Percentiles rank a stretch among this genome's conserved stretches.
Conservation (phyloP, 192 early-diverging fungal species). For the Backusella parvicylindrica region DNA sequence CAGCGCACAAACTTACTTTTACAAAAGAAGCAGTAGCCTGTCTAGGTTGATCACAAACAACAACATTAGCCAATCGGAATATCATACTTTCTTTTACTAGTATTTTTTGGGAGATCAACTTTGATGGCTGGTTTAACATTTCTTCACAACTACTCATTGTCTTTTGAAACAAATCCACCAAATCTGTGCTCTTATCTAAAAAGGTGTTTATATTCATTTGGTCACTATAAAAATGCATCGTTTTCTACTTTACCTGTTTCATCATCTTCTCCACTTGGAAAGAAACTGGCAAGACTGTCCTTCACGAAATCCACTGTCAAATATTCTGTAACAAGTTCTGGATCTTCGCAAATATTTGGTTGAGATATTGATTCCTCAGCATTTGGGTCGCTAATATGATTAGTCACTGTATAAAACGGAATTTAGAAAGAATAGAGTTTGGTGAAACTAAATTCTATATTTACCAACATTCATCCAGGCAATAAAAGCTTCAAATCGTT, state of each 20-base stretch:
- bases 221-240: background rate
- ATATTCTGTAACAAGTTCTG: background rate
- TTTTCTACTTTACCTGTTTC: background rate
- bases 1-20: background rate
- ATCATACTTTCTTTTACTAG: background rate
- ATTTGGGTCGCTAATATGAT: background rate
- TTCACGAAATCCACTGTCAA: background rate
- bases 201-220: no score
- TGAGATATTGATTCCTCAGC: background rate
- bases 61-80: constrained; percentile 4
- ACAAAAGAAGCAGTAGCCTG: background rate
- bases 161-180: background rate
- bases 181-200: background rate
- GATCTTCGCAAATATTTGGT: background rate
- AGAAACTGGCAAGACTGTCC: background rate
- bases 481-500: background rate
- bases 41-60: constrained; percentile 1
- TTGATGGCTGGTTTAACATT: background rate
- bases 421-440: background rate
- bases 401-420: constrained; percentile 1
- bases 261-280: background rate
- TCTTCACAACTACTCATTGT: background rate
- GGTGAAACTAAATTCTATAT: background rate
- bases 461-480: constrained; percentile 7
- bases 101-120: background rate